Evolutionary conservation across 1,139 yeast genomes (phyloP).

Genomic region (Scheffersomyces parashehatae): DNA sequence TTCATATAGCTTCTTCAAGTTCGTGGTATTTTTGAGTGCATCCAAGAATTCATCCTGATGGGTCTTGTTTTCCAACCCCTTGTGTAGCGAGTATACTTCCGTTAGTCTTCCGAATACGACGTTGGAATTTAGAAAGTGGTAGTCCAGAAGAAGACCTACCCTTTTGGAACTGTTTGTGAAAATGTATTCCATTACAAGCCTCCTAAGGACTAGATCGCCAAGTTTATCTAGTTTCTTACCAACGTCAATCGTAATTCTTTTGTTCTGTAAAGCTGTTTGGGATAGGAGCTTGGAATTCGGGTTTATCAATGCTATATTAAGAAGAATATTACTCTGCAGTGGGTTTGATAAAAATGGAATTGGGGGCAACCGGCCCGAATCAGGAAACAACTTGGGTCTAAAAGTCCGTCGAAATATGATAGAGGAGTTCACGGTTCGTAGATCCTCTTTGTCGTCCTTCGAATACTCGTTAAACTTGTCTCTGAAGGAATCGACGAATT

Average conservation of each 20-base stretch:
- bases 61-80: slow-evolving; percentile 2
- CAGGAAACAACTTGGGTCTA: background rate
- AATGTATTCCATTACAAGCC: slow-evolving; percentile 10
- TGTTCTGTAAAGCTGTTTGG: background rate
- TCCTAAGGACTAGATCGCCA: slow-evolving; percentile 14
- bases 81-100: slow-evolving; percentile 12
- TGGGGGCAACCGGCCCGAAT: background rate
- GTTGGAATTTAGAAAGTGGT: slow-evolving; percentile 12
- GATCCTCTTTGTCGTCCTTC: background rate
- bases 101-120: slow-evolving; percentile 11
- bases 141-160: slow-evolving; percentile 9
- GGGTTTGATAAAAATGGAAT: background rate
- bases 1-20: slow-evolving; percentile 6
- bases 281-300: background rate
- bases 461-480: background rate
- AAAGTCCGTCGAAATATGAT: background rate
- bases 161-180: slow-evolving; percentile 5
- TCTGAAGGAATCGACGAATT: background rate
- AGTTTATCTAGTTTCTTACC: slow-evolving; percentile 11
- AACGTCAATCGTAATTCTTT: background rate
- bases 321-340: background rate
- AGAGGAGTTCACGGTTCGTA: background rate
- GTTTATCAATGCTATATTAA: background rate
- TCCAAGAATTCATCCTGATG: slow-evolving; percentile 4
- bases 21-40: slow-evolving; percentile 1